These are phyloP conservation scores for Chlamydomonas schloesseri DNA, from an alignment of 139 green algal species.

Conservation along the genomic window DNA sequence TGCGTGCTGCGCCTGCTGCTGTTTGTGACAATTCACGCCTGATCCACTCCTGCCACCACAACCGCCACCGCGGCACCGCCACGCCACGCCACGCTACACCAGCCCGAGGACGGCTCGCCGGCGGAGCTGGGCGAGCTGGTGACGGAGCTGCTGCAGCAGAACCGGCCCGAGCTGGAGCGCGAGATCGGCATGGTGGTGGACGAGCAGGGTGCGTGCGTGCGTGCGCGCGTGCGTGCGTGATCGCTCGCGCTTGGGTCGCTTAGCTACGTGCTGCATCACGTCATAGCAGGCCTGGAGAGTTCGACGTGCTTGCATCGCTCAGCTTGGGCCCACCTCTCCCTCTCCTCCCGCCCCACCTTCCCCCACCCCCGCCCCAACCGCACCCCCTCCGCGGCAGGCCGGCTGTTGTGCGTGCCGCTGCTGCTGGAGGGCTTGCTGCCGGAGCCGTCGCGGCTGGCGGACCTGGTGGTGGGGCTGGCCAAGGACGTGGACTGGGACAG, in stretches of 20 bases:
- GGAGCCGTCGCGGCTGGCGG: slow-evolving; percentile 75
- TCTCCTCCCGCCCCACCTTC: too few relatives aligned
- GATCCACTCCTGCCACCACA: neutral
- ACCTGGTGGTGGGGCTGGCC: slow-evolving; percentile 80
- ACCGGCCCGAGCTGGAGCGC: slow-evolving; percentile 76
- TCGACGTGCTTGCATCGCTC: too few relatives aligned
- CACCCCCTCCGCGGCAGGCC: too few relatives aligned
- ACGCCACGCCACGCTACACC: too few relatives aligned
- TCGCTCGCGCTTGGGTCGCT: neutral
- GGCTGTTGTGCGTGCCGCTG: slow-evolving; percentile 70
- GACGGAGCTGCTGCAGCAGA: slow-evolving; percentile 68
- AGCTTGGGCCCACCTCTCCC: too few relatives aligned
- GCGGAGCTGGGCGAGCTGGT: slow-evolving; percentile 77
- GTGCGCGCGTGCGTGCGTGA: too few relatives aligned
- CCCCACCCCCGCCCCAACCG: too few relatives aligned
- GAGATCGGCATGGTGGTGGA: slow-evolving; percentile 76
- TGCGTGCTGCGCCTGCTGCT: too few relatives aligned
- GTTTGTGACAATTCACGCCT: too few relatives aligned
- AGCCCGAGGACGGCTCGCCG: slow-evolving; percentile 63
- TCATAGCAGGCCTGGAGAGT: too few relatives aligned
- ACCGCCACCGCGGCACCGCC: neutral
- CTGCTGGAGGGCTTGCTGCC: slow-evolving; percentile 79
- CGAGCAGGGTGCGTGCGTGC: slow-evolving; percentile 41
- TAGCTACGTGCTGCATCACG: too few relatives aligned
- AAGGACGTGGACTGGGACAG: slow-evolving; percentile 81